Evolutionary conservation across 73 alveolate genomes (phyloP).

Genomic region (Diophrys appendiculata): DNA sequence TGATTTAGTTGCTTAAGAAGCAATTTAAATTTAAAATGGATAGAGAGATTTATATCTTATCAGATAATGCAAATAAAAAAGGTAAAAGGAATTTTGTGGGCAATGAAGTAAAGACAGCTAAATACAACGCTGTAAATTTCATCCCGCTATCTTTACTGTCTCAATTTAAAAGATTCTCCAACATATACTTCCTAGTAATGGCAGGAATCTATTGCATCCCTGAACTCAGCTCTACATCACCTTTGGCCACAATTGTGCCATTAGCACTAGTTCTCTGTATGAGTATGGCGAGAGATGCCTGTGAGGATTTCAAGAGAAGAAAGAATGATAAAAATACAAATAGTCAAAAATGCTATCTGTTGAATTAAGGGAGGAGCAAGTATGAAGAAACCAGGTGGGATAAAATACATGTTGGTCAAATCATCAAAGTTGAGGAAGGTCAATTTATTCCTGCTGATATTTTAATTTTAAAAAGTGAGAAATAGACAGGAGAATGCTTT

Average conservation of each 20-base stretch:
- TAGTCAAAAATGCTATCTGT: no score
- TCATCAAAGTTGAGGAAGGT: constrained; percentile 64
- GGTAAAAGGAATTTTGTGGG: not conserved
- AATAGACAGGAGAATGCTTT: constrained; percentile 71
- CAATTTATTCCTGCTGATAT: constrained; percentile 71
- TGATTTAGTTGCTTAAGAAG: no score
- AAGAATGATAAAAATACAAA: constrained; percentile 31
- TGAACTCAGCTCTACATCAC: constrained; percentile 54
- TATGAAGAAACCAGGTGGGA: constrained; percentile 43
- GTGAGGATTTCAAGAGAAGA: constrained; percentile 19
- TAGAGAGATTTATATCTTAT: no score
- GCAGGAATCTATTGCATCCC: constrained; percentile 72
- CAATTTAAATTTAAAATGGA: no score
- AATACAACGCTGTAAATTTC: constrained; percentile 61
- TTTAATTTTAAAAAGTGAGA: constrained; percentile 24
- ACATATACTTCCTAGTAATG: constrained; percentile 76
- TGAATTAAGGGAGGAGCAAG: constrained; percentile 68
- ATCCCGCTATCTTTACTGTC: constrained; percentile 67
- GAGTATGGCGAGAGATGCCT: constrained; percentile 72
- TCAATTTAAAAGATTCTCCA: constrained; percentile 81
- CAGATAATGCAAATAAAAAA: no score
- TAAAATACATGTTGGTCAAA: constrained; percentile 67
- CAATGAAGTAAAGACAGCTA: constrained; percentile 71
- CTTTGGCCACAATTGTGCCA: constrained; percentile 36
- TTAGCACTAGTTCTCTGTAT: constrained; percentile 72